Base-by-base conservation (phyloP, 2,329 filamentous ascomycete genomes). In the Xylariales sp. region DNA sequence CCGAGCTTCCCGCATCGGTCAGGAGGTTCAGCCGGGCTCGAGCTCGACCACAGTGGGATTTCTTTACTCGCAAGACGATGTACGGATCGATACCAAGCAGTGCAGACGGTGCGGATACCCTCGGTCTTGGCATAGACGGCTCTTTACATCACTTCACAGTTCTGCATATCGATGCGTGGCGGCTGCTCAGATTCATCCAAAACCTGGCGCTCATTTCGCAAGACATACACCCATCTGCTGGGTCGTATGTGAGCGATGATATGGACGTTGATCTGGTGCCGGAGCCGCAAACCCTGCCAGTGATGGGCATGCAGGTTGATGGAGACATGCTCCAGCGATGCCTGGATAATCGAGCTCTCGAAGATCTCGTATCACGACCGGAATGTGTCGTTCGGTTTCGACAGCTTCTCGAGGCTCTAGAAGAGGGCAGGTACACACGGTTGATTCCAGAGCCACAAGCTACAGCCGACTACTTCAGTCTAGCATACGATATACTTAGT, bases 181-280 rank as follows among this genome's bases (percentile, higher is more conserved):
- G 73, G 5, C 68, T 95, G 4, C 69, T 97, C 4, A 74, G 75
- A 43, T 80, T 91, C 47, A 57, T 96, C 2, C 83, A 94, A 54
- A 83, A 84, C 44, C 58, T 94, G 35, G 80, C 78, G 20, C 59
- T 72, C 34, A 59, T 62, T 19, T 74, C 71, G 19, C 53, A 59
- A 5, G 49, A 56, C 3, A 60, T 80, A 10, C 79, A 70, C 44
- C 73, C 76, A 3, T 77, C 76, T 46, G 60, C 60, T 58, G 40
- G 54, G 46, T 32, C 31, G 35, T 16, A 41, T 25, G 38, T 43
- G 47, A 50, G 46, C 40, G 29, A 16, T 16, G 39, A 41, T 5
- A 14, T n/a, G 9, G 37, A 39, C 12, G 43, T 46, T 8, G 49
- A 46, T 8, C 40, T 48, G 7, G 51, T 60, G 11, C 54, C 54